phyloP scores from a whole-genome alignment of 805 yeast species.

The Metschnikowia matae region DNA sequence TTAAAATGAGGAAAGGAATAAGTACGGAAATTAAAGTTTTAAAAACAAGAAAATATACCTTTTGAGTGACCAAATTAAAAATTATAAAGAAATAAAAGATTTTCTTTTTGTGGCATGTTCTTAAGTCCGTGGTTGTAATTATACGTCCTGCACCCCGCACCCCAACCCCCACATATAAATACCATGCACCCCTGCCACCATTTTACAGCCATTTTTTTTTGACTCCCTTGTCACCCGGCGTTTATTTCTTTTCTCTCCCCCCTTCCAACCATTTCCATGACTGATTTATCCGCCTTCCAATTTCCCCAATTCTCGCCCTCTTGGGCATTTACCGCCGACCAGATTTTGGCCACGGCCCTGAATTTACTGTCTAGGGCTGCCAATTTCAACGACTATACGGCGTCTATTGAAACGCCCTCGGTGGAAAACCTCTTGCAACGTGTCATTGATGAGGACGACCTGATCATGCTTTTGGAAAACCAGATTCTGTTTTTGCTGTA shows the following conservation, averaged over 20 bases:
- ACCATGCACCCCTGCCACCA: not conserved
- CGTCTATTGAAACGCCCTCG: slow-evolving; percentile 45
- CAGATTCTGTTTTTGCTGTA: slow-evolving; percentile 67
- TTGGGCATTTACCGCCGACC: slow-evolving; percentile 60
- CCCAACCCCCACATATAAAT: not conserved
- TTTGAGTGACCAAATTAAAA: no score
- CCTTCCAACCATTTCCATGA: not conserved
- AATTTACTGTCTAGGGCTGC: slow-evolving; percentile 38
- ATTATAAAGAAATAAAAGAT: no score
- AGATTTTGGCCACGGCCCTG: slow-evolving; percentile 42
- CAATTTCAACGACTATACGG: slow-evolving; percentile 50
- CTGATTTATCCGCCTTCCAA: slow-evolving; percentile 6
- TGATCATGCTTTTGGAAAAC: slow-evolving; percentile 40
- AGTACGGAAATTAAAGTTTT: no score
- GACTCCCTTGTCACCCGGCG: not conserved
- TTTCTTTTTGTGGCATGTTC: no score
- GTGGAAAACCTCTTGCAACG: slow-evolving; percentile 55
- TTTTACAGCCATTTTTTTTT: not conserved
- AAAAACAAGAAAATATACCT: no score
- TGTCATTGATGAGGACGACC: slow-evolving; percentile 49
- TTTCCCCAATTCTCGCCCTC: slow-evolving; percentile 27
- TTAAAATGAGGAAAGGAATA: no score
- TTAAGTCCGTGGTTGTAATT: no score
- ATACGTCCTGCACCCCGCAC: not conserved
- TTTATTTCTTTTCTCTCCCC: no score